Conservation (phyloP, 73 alveolate genomes). For the Stentor roeselii region DNA sequence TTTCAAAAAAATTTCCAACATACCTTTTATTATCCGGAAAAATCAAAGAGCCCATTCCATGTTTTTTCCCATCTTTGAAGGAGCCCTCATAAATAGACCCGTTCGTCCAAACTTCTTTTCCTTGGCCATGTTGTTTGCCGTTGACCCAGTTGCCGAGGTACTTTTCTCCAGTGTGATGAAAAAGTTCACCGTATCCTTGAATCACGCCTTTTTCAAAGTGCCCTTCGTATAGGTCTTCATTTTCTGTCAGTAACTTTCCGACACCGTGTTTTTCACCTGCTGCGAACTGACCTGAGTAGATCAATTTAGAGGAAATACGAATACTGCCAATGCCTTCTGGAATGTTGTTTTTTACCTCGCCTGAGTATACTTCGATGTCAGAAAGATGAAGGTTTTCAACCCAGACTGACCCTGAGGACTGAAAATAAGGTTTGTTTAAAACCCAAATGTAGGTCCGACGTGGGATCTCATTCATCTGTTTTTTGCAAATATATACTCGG, state of each 20-base stretch:
- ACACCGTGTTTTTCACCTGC: not conserved
- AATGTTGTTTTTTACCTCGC: not conserved
- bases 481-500: not conserved
- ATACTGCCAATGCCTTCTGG: not conserved
- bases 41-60: constrained; percentile 62
- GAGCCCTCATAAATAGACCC: constrained; percentile 47
- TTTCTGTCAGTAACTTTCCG: not conserved
- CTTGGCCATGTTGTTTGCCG: constrained; percentile 49
- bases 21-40: constrained; percentile 76
- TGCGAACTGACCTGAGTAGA: not conserved
- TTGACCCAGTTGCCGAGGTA: constrained; percentile 44
- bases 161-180: not conserved
- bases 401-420: not conserved
- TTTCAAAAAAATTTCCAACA: constrained; percentile 76
- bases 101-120: constrained; percentile 38
- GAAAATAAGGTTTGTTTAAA: not conserved
- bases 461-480: not conserved
- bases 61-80: constrained; percentile 38
- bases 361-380: not conserved
- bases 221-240: not conserved
- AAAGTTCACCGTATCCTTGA: not conserved
- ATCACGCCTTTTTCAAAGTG: not conserved
- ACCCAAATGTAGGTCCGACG: not conserved
- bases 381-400: not conserved
- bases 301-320: too few relatives aligned